Base-by-base conservation (phyloP, 2,329 filamentous ascomycete species). In the Cryphonectria japonica region DNA sequence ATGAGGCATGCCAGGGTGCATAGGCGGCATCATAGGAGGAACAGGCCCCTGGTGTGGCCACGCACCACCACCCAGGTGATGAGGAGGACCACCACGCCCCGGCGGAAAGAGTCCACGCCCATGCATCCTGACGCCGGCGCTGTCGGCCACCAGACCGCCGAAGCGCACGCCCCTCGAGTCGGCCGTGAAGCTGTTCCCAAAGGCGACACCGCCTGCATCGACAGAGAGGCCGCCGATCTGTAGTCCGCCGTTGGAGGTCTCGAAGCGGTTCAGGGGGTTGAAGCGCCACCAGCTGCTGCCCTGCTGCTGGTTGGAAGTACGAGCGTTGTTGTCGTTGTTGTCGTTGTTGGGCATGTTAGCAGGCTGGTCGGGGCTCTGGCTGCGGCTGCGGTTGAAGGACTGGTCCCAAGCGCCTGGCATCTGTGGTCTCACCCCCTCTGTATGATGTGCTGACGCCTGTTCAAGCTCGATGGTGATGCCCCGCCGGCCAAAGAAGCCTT, bases 401-500 rank as follows among this genome's bases (percentile, higher is more conserved):
- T 73, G 68, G 66, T 79, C 77, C 79, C 79, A 79, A 1, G 76
- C 76, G 2, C 80, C 80, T 0, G 80, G 80, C 69, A 80, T 76
- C 19, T 72, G 75, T 22, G 71, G 72, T 29, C 54, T 19, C 26
- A 73, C 75, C 13, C 75, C 74, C 5, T 66, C 59, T 26, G 14
- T 13, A 63, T 66, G 37, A 64, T 66, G 37, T 14, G 69, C 37
- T 29, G 74, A 68, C 1, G 73, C 74, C 29, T 77, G 72, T 34
- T 69, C 69, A 4, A 84, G 75, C 0, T 76, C 78, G 57, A 89
- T 80, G 2, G 75, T 78, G 13, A 89, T 78, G 19, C 84, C 84
- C 14, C 87, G 80, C 2, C 85, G 86, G 0, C 75, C 78, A 71
- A 89, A 90, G 77, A 89, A 89, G 4, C 83, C 83, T 3, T 83